Evolutionary conservation across 495 filamentous ascomycete species (phyloP).

Genomic region (Lasiosphaeria hispida): DNA sequence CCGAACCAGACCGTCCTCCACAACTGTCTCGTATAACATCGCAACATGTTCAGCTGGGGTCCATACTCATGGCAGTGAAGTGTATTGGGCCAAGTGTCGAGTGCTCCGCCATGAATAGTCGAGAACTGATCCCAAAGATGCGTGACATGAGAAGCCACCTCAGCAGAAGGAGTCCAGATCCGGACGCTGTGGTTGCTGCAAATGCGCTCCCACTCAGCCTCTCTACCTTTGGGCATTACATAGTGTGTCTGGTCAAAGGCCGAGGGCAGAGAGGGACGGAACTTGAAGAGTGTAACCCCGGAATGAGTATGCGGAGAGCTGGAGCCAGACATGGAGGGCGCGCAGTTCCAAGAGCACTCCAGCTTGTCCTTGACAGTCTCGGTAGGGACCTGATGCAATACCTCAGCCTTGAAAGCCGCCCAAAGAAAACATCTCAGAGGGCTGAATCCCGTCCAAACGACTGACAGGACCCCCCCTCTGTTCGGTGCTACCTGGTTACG

Average conservation of each 20-base stretch:
- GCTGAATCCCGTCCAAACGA: conserved; percentile 3
- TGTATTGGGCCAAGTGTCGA: conserved; percentile 4
- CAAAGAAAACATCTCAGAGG: conserved; percentile 1
- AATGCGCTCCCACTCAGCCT: background rate
- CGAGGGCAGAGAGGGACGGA: background rate
- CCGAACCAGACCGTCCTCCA: conserved; percentile 7
- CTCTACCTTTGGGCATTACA: conserved; percentile 5
- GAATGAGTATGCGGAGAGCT: conserved; percentile 2
- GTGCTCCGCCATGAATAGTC: conserved; percentile 4
- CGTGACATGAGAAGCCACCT: background rate
- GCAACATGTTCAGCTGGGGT: background rate
- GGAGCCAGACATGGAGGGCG: background rate
- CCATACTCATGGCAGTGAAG: background rate
- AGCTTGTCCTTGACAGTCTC: background rate
- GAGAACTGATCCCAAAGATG: conserved; percentile 1
- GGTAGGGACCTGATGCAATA: conserved; percentile 1
- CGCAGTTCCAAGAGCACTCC: conserved; percentile 4
- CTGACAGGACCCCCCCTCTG: background rate
- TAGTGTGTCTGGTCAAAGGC: background rate
- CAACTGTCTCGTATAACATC: background rate
- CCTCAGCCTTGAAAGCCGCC: conserved; percentile 5
- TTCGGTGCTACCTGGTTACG: background rate
- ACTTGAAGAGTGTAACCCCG: conserved; percentile 2
- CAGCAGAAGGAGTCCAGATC: background rate
- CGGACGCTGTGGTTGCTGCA: background rate